Percentiles rank a stretch among this genome's conserved stretches.
Conservation (phyloP, 164 flowering plant species). For the Dillenia turbinata region DNA sequence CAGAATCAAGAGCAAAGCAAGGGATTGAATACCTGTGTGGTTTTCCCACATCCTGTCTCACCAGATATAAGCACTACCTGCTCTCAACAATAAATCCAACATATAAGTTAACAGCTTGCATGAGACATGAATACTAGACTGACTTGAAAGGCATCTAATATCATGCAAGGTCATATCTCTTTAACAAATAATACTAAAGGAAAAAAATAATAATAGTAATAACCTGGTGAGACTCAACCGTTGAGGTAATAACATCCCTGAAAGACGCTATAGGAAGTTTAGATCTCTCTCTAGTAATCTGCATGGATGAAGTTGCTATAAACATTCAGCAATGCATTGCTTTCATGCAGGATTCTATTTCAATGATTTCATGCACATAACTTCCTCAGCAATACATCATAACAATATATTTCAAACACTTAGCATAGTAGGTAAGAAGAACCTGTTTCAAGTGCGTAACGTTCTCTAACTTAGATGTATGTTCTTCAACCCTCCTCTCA, state of each 20-base stretch:
- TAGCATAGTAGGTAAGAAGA: background rate
- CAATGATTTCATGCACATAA: too few species aligned
- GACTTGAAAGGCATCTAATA: background rate
- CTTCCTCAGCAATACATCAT: too few species aligned
- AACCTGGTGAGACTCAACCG: slow-evolving; percentile 83
- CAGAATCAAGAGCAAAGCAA: slow-evolving; percentile 9
- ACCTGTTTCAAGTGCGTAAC: slow-evolving; percentile 48
- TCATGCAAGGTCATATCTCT: background rate
- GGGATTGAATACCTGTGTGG: slow-evolving; percentile 76
- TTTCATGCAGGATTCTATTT: too few species aligned
- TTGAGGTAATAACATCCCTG: slow-evolving; percentile 61
- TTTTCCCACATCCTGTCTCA: slow-evolving; percentile 99
- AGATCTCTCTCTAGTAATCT: slow-evolving; percentile 59
- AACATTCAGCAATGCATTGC: background rate
- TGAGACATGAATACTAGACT: background rate
- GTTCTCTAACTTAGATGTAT: slow-evolving; percentile 38
- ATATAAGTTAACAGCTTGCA: background rate
- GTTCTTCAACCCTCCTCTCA: slow-evolving; percentile 42
- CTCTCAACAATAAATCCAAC: slow-evolving; percentile 4
- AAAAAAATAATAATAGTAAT: slow-evolving; percentile 1
- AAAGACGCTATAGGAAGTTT: slow-evolving; percentile 87
- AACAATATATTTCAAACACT: too few species aligned
- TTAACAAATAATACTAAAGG: background rate
- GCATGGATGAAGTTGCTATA: slow-evolving; percentile 18
- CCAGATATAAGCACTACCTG: slow-evolving; percentile 96